Base-by-base conservation (phyloP, 352 stramenopile species). In the Globisporangium perplexum region DNA sequence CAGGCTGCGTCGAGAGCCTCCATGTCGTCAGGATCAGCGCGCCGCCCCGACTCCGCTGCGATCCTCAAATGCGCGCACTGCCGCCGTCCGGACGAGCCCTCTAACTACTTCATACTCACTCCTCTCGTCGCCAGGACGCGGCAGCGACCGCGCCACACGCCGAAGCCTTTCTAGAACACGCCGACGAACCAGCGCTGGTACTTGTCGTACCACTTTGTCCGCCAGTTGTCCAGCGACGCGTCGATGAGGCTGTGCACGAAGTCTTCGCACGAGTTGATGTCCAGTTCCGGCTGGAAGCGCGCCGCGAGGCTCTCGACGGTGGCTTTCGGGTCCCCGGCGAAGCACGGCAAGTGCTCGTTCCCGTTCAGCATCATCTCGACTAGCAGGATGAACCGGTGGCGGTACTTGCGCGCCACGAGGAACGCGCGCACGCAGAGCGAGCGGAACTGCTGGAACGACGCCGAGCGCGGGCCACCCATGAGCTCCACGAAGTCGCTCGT, bases 291-390 rank as follows among this genome's bases (percentile, higher is more conserved):
- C 43, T 94, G 77, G 62, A 99, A 99, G n/a, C 95, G 77, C 63
- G 93, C 78, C 6, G 89, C 81, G 4, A 99, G 60, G 24, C 82
- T 80, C 50, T 94, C 80, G 30, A 98, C 86, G 7, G 95, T 93
- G 38, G 86, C 86, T 50, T 96, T 91, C 0, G 96, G 91, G 47
- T 90, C 84, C 0, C 93, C 94, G 4, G 83, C 87, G 69, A 99
- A 99, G 74, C 95, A 99, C 30, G 86, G 81, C 20, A 99, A 63
- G 63, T 99, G 86, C 59, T 98, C 95, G 63, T 98, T 98, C n/a
- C 95, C 95, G 52, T 90, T 86, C 53, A 96, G 83, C 63, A 98
- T 93, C 95, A 98, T 99, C 77, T 99, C 95, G 38, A 98, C 88
- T 17, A 98, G 73, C 49, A 98, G 60, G 53, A 96, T 95, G 47